Conservation (phyloP, 2,329 filamentous ascomycete genomes). For the Lachnellula cervina region DNA sequence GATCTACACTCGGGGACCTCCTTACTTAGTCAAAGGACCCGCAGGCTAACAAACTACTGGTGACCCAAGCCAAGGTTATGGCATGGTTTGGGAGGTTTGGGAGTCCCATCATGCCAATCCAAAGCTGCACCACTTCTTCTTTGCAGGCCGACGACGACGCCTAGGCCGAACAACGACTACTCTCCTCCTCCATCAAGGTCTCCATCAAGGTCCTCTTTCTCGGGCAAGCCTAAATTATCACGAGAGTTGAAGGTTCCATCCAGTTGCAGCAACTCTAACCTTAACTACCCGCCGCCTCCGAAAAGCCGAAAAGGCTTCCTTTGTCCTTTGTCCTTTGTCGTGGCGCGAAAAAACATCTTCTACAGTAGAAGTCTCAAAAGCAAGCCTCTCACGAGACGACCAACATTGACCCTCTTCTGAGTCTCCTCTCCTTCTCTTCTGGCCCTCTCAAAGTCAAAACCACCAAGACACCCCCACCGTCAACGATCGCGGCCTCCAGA, state of each 20-base stretch:
- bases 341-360: neutral
- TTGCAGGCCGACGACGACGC: neutral
- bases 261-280: neutral
- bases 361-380: neutral
- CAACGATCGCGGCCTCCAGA: conserved; percentile 8
- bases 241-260: neutral
- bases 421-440: neutral
- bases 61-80: neutral
- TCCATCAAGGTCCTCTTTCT: neutral
- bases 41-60: too few relatives aligned
- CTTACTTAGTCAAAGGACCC: too few relatives aligned
- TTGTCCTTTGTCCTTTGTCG: neutral
- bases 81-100: conserved; percentile 1
- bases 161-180: neutral
- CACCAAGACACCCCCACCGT: neutral
- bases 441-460: neutral
- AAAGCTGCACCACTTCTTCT: neutral
- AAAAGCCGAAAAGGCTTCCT: neutral
- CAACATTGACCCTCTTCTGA: conserved; percentile 3
- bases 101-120: conserved; percentile 10
- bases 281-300: neutral
- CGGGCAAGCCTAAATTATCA: neutral
- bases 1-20: too few relatives aligned
- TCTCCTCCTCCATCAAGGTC: neutral
- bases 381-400: conserved; percentile 20